These are phyloP conservation scores for Rhodosorus marinus DNA, from an alignment of 23 red algal species.

Conservation along the genomic window DNA sequence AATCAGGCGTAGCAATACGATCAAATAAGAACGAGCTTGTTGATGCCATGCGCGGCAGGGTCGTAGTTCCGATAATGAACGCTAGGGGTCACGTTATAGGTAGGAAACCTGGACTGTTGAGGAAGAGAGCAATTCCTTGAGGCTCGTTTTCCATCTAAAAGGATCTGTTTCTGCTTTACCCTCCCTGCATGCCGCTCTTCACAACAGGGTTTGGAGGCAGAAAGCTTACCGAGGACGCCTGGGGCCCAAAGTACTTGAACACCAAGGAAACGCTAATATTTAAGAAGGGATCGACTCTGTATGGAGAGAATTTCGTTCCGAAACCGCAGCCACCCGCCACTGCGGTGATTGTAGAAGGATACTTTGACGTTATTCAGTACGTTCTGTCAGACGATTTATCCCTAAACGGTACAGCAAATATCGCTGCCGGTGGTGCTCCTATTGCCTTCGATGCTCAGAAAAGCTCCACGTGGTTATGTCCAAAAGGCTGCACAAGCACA, in stretches of 20 bases:
- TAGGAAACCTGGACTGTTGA: no score
- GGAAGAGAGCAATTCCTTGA: no score
- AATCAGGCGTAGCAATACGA: no score
- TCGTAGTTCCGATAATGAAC: slow-evolving; percentile 6
- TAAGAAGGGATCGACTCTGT: slow-evolving; percentile 5
- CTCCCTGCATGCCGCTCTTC: no score
- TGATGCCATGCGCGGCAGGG: slow-evolving; percentile 9
- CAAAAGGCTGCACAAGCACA: no score
- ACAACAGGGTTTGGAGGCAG: slow-evolving; percentile 17
- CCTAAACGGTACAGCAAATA: no score
- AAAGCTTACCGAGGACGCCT: neutral
- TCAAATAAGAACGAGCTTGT: slow-evolving; percentile 10
- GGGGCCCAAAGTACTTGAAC: slow-evolving; percentile 11
- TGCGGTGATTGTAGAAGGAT: slow-evolving; percentile 13
- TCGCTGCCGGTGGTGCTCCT: no score
- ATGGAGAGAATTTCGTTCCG: neutral
- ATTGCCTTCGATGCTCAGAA: no score
- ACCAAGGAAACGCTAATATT: slow-evolving; percentile 1
- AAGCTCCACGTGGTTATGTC: no score
- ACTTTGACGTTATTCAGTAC: slow-evolving; percentile 6
- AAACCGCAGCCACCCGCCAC: slow-evolving; percentile 1
- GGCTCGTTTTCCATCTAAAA: no score
- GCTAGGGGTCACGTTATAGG: slow-evolving; percentile 8
- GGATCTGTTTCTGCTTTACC: no score
- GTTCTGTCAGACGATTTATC: slow-evolving; percentile 6